Evolutionary conservation across 2,329 filamentous ascomycete genomes (phyloP).

Genomic region (Aspergillus sp.): DNA sequence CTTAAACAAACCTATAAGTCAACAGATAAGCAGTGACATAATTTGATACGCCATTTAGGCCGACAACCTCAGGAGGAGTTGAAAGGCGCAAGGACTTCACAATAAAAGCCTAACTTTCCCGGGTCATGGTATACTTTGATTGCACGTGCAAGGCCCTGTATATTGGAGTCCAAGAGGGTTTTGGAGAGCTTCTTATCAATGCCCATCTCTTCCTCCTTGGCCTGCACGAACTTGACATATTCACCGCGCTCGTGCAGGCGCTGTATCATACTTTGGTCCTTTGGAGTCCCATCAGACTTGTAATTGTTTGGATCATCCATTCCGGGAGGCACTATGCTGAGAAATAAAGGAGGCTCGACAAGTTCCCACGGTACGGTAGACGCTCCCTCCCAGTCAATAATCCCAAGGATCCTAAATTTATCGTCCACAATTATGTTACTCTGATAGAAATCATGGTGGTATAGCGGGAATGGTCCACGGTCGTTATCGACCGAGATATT

Average conservation of each 20-base stretch:
- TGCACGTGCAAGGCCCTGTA: conserved; percentile 7
- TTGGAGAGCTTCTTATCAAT: not conserved
- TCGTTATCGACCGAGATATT: conserved; percentile 1
- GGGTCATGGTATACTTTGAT: conserved; percentile 8
- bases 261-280: not conserved
- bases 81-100: not conserved
- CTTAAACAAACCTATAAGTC: too few species aligned
- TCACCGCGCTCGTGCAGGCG: not conserved
- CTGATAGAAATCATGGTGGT: conserved; percentile 14
- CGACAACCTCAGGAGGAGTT: not conserved
- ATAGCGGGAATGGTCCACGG: conserved; percentile 12
- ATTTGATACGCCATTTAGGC: too few species aligned
- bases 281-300: conserved; percentile 4
- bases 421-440: conserved; percentile 18
- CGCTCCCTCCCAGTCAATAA: conserved; percentile 16
- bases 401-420: conserved; percentile 8
- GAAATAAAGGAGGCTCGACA: conserved; percentile 8
- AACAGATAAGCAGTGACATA: too few species aligned
- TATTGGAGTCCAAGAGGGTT: not conserved
- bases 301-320: conserved; percentile 13
- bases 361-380: conserved; percentile 12
- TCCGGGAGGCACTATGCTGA: conserved; percentile 8
- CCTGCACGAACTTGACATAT: not conserved
- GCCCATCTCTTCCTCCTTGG: not conserved
- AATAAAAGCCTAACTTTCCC: conserved; percentile 8